Percentiles rank a stretch among this genome's conserved stretches.
These are phyloP conservation scores for Agrostemma githago DNA, from an alignment of 148 eudicot species.

Conservation along the genomic window DNA sequence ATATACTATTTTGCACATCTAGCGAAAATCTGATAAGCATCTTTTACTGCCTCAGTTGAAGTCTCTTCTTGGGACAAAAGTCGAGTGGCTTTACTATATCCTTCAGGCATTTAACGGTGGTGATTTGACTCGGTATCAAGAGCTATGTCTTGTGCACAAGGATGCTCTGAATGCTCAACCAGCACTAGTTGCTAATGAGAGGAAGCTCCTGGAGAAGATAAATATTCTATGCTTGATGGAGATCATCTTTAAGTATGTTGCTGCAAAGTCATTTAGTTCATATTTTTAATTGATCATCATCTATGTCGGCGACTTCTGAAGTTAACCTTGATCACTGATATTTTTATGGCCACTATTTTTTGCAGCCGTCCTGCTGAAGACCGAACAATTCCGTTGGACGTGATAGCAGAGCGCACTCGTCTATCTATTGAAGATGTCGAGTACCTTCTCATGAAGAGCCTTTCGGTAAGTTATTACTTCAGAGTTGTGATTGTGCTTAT, in stretches of 20 bases:
- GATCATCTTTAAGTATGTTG: constrained; percentile 73
- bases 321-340: constrained; percentile 3
- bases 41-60: constrained; percentile 48
- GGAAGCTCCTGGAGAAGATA: constrained; percentile 86
- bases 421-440: constrained; percentile 84
- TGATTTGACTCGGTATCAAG: constrained; percentile 80
- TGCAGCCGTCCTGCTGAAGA: constrained; percentile 92
- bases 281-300: background rate
- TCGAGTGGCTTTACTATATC: constrained; percentile 91
- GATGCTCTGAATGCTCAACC: constrained; percentile 84
- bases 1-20: background rate
- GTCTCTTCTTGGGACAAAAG: constrained; percentile 81
- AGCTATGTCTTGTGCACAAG: constrained; percentile 72
- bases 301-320: background rate
- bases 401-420: constrained; percentile 81
- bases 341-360: background rate
- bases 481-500: background rate
- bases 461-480: constrained; percentile 55
- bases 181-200: constrained; percentile 82
- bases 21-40: constrained; percentile 12
- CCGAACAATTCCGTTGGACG: constrained; percentile 71
- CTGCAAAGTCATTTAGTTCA: background rate
- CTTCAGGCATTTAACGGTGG: constrained; percentile 89
- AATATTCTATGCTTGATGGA: constrained; percentile 97
- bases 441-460: constrained; percentile 97